A percentile compares a stretch with the other conserved stretches of the same genome.
Conservation (phyloP, 495 filamentous ascomycete genomes). For the Penicillium verhagenii region DNA sequence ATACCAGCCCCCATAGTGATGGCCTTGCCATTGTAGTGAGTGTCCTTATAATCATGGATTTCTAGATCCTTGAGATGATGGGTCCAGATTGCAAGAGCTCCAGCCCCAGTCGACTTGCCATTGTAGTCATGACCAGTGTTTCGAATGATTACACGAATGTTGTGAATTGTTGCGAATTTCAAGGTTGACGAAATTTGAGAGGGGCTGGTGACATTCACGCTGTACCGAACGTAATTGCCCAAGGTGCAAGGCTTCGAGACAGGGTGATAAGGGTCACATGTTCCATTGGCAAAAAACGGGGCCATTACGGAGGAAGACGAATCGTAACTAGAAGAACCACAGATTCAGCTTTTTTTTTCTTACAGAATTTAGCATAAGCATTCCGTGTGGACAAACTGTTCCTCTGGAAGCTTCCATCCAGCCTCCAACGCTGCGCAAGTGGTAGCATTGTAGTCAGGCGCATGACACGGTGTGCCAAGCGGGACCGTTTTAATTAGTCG, state of each 20-base stretch:
- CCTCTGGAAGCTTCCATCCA: slow-evolving; percentile 23
- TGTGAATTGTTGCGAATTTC: slow-evolving; percentile 20
- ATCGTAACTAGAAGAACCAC: slow-evolving; percentile 14
- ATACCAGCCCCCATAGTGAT: slow-evolving; percentile 45
- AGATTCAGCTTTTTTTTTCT: neutral
- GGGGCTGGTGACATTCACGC: neutral
- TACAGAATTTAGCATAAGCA: too few species aligned
- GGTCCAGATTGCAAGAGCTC: slow-evolving; percentile 55
- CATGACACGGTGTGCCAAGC: slow-evolving; percentile 44
- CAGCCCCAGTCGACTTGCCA: slow-evolving; percentile 57
- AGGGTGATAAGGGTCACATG: slow-evolving; percentile 55
- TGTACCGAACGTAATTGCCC: neutral
- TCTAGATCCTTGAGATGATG: slow-evolving; percentile 51
- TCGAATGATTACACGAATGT: slow-evolving; percentile 49
- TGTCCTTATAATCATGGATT: slow-evolving; percentile 33
- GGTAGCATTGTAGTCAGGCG: slow-evolving; percentile 31
- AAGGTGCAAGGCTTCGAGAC: slow-evolving; percentile 40
- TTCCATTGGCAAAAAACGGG: slow-evolving; percentile 45
- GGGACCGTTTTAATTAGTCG: slow-evolving; percentile 43
- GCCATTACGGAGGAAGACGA: slow-evolving; percentile 46
- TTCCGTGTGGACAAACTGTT: slow-evolving; percentile 33
- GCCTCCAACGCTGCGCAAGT: slow-evolving; percentile 26
- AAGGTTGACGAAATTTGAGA: neutral
- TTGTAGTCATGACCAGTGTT: slow-evolving; percentile 57
- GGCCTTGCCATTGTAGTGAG: slow-evolving; percentile 46